Base-by-base conservation (phyloP, 805 yeast genomes). In the Teunomyces panamensis region DNA sequence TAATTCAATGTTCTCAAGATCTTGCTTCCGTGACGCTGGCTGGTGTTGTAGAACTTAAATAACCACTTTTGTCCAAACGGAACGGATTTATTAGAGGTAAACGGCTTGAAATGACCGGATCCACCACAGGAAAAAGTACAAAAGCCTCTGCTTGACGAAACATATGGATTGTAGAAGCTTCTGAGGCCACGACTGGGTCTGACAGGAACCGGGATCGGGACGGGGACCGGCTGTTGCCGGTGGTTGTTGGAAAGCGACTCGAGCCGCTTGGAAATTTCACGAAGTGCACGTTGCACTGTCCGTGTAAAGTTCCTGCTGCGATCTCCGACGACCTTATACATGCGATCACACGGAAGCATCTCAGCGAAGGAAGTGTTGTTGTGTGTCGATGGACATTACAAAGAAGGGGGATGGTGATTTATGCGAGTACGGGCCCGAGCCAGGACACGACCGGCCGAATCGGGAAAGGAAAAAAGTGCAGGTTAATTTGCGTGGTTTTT, bases 231-330 rank as follows among this genome's bases (percentile, higher is more conserved):
- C n/a, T 59, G 52, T 13, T 59, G 52, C 27, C 59, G 53, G 32
- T 67, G 49, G 29, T 54, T 64, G 54, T 71, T 73, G 30, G 73
- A 71, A 46, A 79, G 64, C 49, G 79, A 83, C 52, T 77, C 75
- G 24, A 79, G 66, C 27, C 74, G 71, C 57, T 73, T 73, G 9
- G 48, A 35, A 46, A 79, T 63, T 51, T 79, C 83, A 49, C 77
- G 76, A 16, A 79, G 64, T 30, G 74, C 71, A 56, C 72, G 73
- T 49, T 75, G 72, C 49, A 76, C 64, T 47, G 75, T 77, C 52
- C 73, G 65, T 30, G 79, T 74, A 16, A 81, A 69, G 55, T 68
- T 72, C 43, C 75, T 67, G 11, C 80, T 67, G 30, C 41, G 29
- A 26, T 37, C 13, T 28, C 29, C 30, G 29, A 77, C 64, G 56